Evolutionary conservation across 768 basidiomycete genomes (phyloP), one percentile per base, ranked within the genome.

Genomic region (Phaffia australis): DNA sequence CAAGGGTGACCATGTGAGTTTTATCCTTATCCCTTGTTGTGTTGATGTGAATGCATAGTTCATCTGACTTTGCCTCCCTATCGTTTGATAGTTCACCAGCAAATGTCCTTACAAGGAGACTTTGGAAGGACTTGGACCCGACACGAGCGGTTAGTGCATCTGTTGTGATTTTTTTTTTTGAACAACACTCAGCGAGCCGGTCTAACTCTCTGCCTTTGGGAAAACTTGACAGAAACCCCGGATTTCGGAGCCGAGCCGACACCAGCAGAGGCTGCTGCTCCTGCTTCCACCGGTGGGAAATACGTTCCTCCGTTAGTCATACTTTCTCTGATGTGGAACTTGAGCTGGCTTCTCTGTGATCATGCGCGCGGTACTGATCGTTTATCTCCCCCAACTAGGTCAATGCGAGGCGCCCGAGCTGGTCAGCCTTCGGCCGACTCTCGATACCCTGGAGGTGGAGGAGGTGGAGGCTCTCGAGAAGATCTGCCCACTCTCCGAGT

Each of bases 71-170:
- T 30, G 16, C 29, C 11, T 55, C n/a, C 8, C 16, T 47, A 21
- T 19, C 4, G 4, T 63, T 5, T 27, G 11, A 27, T 32, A 69
- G 67, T 98, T 93, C 78, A 99, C 95, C 18, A 88, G 92, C 70
- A 92, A 93, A 77, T 98, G 95, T 82, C 95, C 95, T 7, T 93
- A 92, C 82, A 95, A 92, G 78, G 92, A 97, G 72, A 87, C 88
- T 11, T 82, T 99, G 18, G 86, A 85, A 14, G 87, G 84, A 3
- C 79, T 91, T 57, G 88, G 82, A 27, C 46, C 51, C 51, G 61
- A 55, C 49, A 63, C 49, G 19, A 64, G 57, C 55, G 60, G 60
- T 52, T 5, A 58, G 57, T 35, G 8, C 48, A 29, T 55, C 19
- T 47, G 48, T 48, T 49, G n/a, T n/a, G n/a, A n/a, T 23, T 25